phyloP scores from a whole-genome alignment of 2,329 filamentous ascomycete genomes.

The Daldinia sp. region DNA sequence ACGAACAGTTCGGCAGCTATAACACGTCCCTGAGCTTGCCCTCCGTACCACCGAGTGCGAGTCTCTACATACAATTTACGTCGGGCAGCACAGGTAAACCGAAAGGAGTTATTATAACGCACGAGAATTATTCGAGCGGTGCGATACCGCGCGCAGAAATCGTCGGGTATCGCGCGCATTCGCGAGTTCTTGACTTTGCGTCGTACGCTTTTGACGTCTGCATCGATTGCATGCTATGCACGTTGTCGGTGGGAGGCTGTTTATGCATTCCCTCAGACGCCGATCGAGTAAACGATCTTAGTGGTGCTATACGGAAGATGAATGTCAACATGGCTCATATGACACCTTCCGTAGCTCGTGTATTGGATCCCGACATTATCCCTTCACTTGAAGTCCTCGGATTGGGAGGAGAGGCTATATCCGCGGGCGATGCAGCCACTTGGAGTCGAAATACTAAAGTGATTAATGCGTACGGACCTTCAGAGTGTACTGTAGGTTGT shows the following conservation, averaged over 20 bases:
- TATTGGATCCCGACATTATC: conserved; percentile 57
- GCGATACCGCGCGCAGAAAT: conserved; percentile 53
- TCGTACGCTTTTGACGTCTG: conserved; percentile 65
- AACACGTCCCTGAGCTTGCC: conserved; percentile 33
- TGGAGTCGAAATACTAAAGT: conserved; percentile 58
- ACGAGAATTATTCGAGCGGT: conserved; percentile 57
- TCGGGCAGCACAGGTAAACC: conserved; percentile 71
- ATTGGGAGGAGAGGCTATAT: conserved; percentile 62
- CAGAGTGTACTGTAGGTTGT: conserved; percentile 62
- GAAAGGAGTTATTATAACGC: conserved; percentile 66
- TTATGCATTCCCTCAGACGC: conserved; percentile 64
- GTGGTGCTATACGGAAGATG: conserved; percentile 54
- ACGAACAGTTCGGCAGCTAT: conserved; percentile 36
- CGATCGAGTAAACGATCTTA: conserved; percentile 60
- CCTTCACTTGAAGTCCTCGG: conserved; percentile 57
- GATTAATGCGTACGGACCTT: conserved; percentile 62
- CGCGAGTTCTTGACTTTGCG: conserved; percentile 57
- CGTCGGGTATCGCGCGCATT: conserved; percentile 53
- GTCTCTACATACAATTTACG: conserved; percentile 68
- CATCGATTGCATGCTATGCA: conserved; percentile 63
- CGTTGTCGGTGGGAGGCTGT: conserved; percentile 58
- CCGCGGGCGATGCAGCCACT: conserved; percentile 56
- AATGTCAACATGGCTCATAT: conserved; percentile 59
- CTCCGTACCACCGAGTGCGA: conserved; percentile 52
- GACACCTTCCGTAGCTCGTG: conserved; percentile 60